Evolutionary conservation across 306 rosid genomes (phyloP).

Genomic region (Prinsepia uniflora): DNA sequence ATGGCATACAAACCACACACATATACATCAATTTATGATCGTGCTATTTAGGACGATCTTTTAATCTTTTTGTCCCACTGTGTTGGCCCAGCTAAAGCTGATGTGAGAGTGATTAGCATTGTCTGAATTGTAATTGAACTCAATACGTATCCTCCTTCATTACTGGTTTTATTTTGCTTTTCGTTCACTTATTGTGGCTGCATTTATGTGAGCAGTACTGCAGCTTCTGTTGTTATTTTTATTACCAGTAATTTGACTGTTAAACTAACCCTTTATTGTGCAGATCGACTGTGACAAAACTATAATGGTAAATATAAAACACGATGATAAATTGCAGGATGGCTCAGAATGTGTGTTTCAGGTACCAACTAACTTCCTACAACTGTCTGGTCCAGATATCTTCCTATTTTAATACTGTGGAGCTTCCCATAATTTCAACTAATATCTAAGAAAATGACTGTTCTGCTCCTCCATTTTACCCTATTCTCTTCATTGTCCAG

Average conservation of each 20-base stretch:
- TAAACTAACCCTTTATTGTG: conserved; percentile 3
- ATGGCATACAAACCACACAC: conserved; percentile 31
- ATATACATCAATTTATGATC: neutral
- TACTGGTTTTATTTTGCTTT: neutral
- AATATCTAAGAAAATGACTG: neutral
- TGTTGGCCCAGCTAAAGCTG: neutral
- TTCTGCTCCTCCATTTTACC: neutral
- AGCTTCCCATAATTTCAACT: neutral
- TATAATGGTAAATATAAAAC: conserved; percentile 80
- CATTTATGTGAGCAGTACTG: neutral
- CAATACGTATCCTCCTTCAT: neutral
- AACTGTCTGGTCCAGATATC: neutral
- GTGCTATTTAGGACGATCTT: neutral
- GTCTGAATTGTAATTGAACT: neutral
- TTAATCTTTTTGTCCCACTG: neutral
- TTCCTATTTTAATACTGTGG: neutral
- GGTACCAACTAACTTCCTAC: conserved; percentile 40
- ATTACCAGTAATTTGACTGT: neutral
- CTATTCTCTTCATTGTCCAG: conserved; percentile 29
- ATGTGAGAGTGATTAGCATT: neutral
- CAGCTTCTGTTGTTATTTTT: neutral
- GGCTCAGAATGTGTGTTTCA: conserved; percentile 95
- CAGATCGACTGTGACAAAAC: conserved; percentile 98
- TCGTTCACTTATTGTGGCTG: neutral
- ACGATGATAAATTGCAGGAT: conserved; percentile 92